Evolutionary conservation across 768 basidiomycete genomes (phyloP).

Genomic region (Roridomyces roridus): DNA sequence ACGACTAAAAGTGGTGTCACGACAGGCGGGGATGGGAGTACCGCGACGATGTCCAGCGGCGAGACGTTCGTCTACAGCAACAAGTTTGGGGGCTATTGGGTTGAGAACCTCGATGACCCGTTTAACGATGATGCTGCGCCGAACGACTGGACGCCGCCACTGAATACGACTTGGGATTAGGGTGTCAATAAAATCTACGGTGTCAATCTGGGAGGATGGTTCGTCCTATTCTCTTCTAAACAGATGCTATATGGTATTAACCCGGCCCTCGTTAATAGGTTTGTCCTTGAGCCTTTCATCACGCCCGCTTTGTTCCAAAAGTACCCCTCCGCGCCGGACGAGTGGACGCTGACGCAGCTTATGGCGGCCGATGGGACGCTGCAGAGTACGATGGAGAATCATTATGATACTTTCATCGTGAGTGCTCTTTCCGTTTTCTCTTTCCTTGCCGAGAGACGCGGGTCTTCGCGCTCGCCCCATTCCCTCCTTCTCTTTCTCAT

Average conservation of each 20-base stretch:
- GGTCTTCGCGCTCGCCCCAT: not conserved
- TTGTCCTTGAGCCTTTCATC: conserved; percentile 40
- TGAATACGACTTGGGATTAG: conserved; percentile 65
- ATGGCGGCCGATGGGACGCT: conserved; percentile 50
- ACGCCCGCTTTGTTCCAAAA: conserved; percentile 56
- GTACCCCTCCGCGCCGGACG: conserved; percentile 54
- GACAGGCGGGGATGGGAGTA: conserved; percentile 59
- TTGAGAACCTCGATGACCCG: conserved; percentile 56
- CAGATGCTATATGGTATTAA: no score
- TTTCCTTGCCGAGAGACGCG: no score
- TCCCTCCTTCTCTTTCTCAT: no score
- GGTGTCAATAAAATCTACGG: conserved; percentile 48
- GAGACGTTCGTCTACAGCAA: conserved; percentile 64
- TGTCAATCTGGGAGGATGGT: conserved; percentile 70
- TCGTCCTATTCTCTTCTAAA: conserved; percentile 49
- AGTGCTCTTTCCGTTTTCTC: conserved; percentile 25
- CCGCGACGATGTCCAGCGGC: conserved; percentile 57
- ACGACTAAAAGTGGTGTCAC: conserved; percentile 25
- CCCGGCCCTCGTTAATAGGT: no score
- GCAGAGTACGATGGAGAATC: conserved; percentile 52
- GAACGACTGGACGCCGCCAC: conserved; percentile 64
- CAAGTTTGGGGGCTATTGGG: conserved; percentile 58
- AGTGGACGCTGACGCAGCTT: conserved; percentile 62
- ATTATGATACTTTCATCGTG: conserved; percentile 75
- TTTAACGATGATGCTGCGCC: conserved; percentile 61